Conservation (phyloP, 2,329 filamentous ascomycete species). For the Claviceps citrina region DNA sequence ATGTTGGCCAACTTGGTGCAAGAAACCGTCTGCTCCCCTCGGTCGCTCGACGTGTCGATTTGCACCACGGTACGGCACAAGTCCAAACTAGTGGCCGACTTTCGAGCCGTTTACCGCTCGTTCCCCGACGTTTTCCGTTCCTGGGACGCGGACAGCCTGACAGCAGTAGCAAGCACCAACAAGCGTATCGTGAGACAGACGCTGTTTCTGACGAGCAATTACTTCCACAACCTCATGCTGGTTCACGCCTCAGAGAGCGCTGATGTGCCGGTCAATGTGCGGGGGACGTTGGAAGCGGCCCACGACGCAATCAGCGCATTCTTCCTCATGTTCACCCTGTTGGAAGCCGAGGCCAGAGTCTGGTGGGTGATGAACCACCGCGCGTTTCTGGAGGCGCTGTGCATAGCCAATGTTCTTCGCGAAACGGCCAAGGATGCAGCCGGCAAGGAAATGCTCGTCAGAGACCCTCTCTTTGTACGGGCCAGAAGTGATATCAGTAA, state of each 20-base stretch:
- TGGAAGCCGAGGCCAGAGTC: slow-evolving; percentile 56
- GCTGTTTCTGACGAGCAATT: slow-evolving; percentile 66
- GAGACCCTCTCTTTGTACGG: slow-evolving; percentile 44
- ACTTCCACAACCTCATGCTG: slow-evolving; percentile 70
- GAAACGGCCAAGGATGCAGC: slow-evolving; percentile 33
- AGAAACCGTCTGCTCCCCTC: slow-evolving; percentile 58
- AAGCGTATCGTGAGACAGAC: slow-evolving; percentile 58
- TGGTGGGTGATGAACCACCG: slow-evolving; percentile 80
- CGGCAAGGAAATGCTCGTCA: slow-evolving; percentile 28
- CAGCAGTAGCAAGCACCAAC: slow-evolving; percentile 39
- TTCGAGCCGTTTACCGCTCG: slow-evolving; percentile 54
- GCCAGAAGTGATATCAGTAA: slow-evolving; percentile 46
- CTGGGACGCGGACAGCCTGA: slow-evolving; percentile 46
- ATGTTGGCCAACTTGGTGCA: slow-evolving; percentile 65
- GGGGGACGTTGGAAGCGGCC: slow-evolving; percentile 57
- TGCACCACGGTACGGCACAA: slow-evolving; percentile 54
- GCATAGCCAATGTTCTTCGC: slow-evolving; percentile 45
- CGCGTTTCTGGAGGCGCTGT: slow-evolving; percentile 61
- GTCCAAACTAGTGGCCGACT: slow-evolving; percentile 52
- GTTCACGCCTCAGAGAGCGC: slow-evolving; percentile 56
- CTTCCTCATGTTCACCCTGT: slow-evolving; percentile 54
- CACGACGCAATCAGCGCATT: slow-evolving; percentile 61
- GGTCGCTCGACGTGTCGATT: slow-evolving; percentile 58
- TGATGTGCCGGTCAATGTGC: slow-evolving; percentile 48
- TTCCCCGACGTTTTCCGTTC: slow-evolving; percentile 58